A percentile compares a stretch with the other conserved stretches of the same genome.
Conservation (phyloP, 2,329 filamentous ascomycete genomes). For the Penicillium olsonii region DNA sequence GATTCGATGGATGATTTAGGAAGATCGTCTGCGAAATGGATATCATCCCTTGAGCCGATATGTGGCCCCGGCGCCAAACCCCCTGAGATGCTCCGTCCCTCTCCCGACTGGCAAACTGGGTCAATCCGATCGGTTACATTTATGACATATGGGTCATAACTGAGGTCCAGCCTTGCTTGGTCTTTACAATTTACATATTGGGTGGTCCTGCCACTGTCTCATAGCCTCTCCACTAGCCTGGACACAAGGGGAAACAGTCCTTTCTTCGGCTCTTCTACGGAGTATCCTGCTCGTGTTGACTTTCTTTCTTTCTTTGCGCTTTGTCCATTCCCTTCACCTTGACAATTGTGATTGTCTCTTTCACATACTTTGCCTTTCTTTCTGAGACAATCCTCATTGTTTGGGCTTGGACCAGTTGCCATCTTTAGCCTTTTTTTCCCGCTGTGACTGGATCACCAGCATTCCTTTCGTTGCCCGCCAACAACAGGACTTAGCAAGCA, state of each 20-base stretch:
- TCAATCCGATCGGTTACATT: background rate
- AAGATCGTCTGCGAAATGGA: conserved; percentile 4
- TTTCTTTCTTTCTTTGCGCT: background rate
- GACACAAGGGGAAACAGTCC: conserved; percentile 11
- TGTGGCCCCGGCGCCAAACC: conserved; percentile 9
- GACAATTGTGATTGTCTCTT: conserved; percentile 7
- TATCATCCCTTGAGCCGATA: conserved; percentile 1
- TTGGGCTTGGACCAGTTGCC: conserved; percentile 13
- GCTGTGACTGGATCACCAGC: conserved; percentile 30
- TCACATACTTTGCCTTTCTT: conserved; percentile 5
- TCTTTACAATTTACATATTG: conserved; percentile 19
- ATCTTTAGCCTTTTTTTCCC: conserved; percentile 13
- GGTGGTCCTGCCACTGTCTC: conserved; percentile 1
- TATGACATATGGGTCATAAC: conserved; percentile 5
- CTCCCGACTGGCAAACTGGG: background rate
- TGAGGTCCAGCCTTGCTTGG: conserved; percentile 16
- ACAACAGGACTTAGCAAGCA: conserved; percentile 17
- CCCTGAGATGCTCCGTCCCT: background rate
- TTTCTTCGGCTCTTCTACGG: conserved; percentile 11
- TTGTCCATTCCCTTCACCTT: background rate
- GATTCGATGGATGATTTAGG: conserved; percentile 1
- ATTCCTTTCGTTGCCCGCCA: conserved; percentile 34
- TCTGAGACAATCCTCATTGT: conserved; percentile 19
- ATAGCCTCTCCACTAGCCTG: conserved; percentile 2
- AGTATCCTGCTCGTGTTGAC: too few relatives aligned